Percentiles rank a stretch among this genome's conserved stretches.
phyloP scores from a whole-genome alignment of 192 early-diverging fungal species.

The Rhizophagus clarus region DNA sequence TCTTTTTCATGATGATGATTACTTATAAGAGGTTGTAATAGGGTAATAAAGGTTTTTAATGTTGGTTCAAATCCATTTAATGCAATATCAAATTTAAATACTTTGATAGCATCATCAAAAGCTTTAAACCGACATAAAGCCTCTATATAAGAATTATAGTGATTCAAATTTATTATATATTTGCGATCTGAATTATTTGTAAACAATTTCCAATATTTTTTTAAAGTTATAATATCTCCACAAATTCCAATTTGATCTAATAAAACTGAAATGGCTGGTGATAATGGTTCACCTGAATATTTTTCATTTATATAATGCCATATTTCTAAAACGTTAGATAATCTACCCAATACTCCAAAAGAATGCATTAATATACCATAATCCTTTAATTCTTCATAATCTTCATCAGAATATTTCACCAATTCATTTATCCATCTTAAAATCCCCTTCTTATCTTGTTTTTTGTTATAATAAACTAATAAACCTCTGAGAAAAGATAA shows the following conservation, averaged over 20 bases:
- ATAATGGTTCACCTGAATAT: background rate
- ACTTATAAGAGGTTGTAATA: background rate
- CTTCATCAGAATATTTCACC: background rate
- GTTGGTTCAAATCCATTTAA: background rate
- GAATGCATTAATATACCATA: background rate
- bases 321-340: background rate
- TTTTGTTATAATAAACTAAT: background rate
- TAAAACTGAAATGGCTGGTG: background rate
- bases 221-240: background rate
- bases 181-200: background rate
- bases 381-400: too few relatives aligned
- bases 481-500: background rate
- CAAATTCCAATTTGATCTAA: background rate
- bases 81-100: background rate
- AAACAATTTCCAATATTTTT: background rate
- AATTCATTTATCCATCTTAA: background rate
- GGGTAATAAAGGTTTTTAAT: background rate
- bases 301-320: background rate
- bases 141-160: constrained; percentile 10
- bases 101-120: background rate
- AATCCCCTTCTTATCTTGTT: background rate
- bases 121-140: constrained; percentile 2
- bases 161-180: background rate
- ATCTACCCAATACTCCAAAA: background rate
- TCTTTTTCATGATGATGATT: background rate